Evolutionary conservation across 1,284 basidiomycete species (phyloP).

Genomic region (Mrakiaceae sp.): DNA sequence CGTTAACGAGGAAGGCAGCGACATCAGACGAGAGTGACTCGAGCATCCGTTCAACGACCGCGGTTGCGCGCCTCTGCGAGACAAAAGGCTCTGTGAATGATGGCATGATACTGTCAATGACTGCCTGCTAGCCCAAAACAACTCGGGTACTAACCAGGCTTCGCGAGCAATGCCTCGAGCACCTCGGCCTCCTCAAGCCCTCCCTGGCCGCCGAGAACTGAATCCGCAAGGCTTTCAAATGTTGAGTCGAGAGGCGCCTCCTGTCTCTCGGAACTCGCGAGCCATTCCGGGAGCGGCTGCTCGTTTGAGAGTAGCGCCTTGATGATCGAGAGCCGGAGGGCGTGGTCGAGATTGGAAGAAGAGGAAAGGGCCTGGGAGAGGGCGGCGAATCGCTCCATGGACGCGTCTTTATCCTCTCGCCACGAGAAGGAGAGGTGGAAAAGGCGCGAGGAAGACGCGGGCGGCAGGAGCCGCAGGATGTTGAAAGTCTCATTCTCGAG

Average conservation of each 20-base stretch:
- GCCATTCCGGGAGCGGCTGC: not conserved
- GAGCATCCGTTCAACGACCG: conserved; percentile 1
- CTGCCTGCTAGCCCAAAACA: not conserved
- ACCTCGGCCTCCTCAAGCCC: conserved; percentile 1
- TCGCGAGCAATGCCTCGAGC: conserved; percentile 6
- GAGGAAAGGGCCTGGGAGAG: conserved; percentile 1
- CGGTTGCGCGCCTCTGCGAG: not conserved
- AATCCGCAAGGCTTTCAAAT: not conserved
- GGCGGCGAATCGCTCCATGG: not conserved
- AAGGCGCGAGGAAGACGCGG: not conserved
- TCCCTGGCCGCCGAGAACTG: conserved; percentile 1
- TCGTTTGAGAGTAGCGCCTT: not conserved
- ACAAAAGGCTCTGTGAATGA: not conserved
- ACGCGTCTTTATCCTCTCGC: not conserved
- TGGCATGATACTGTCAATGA: not conserved
- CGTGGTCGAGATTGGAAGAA: not conserved
- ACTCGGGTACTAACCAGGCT: not conserved
- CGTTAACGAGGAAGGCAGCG: too few relatives aligned
- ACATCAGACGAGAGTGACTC: not conserved
- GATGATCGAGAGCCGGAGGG: not conserved
- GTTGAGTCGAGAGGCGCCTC: not conserved
- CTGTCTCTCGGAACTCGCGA: not conserved
- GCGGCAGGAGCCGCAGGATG: not conserved
- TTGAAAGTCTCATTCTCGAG: conserved; percentile 7
- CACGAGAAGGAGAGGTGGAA: conserved; percentile 6